Evolutionary conservation across 2,329 filamentous ascomycete species (phyloP).

Genomic region (Stemphylium beticola): DNA sequence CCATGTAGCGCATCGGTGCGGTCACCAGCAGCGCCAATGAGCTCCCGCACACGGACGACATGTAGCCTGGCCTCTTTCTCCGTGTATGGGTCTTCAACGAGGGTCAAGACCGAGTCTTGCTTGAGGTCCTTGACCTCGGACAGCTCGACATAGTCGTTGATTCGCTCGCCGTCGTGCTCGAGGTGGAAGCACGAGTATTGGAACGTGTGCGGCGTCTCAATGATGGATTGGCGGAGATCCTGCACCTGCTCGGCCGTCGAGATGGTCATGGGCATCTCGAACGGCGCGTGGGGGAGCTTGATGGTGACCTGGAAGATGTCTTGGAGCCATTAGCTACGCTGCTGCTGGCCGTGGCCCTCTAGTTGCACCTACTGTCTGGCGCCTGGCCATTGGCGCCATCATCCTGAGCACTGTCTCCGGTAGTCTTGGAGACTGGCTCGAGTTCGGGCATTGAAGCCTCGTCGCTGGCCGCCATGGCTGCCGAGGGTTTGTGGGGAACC

Average conservation of each 20-base stretch:
- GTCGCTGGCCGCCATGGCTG: constrained; percentile 48
- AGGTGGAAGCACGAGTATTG: constrained; percentile 99
- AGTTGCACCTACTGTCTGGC: constrained; percentile 38
- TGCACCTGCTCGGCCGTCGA: constrained; percentile 95
- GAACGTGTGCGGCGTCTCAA: constrained; percentile 90
- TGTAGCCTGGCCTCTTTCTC: constrained; percentile 98
- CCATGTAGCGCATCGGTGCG: constrained; percentile 87
- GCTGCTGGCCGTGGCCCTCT: background rate
- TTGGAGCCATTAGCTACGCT: constrained; percentile 26
- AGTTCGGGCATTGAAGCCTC: constrained; percentile 31
- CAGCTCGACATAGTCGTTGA: constrained; percentile 95
- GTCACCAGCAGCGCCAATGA: constrained; percentile 90
- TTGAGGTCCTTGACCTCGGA: constrained; percentile 84
- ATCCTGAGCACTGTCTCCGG: constrained; percentile 13
- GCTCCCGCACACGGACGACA: constrained; percentile 84
- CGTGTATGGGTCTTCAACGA: constrained; percentile 95
- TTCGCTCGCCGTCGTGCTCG: constrained; percentile 82
- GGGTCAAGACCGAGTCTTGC: constrained; percentile 75
- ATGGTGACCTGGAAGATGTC: constrained; percentile 75
- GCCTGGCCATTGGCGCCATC: constrained; percentile 37
- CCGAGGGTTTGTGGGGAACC: constrained; percentile 13
- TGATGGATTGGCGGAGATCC: constrained; percentile 94
- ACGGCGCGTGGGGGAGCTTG: constrained; percentile 78
- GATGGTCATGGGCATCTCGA: constrained; percentile 85
- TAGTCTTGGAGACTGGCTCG: constrained; percentile 3